Percentiles rank a stretch among this genome's conserved stretches.
Conservation (phyloP, 345 rosid genomes). For the Cardamine resedifolia region DNA sequence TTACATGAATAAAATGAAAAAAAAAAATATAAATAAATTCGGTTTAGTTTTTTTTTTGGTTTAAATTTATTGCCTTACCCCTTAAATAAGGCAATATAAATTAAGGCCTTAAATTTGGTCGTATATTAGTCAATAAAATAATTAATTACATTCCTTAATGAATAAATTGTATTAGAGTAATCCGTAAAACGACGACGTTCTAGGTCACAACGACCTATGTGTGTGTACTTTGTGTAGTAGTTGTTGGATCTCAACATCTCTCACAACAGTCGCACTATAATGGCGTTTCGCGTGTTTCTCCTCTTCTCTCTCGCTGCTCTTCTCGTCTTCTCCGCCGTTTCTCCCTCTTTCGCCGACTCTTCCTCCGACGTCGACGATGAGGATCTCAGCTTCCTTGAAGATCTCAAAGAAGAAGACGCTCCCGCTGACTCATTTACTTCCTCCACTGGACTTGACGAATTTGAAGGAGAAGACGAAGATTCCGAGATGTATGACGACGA, state of each 20-base stretch:
- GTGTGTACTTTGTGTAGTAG: background rate
- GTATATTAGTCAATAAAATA: background rate
- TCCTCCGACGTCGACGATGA: conserved; percentile 48
- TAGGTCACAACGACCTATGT: background rate
- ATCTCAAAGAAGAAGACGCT: conserved; percentile 27
- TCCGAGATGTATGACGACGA: conserved; percentile 45
- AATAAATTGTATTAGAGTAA: background rate
- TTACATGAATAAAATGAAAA: too few relatives aligned
- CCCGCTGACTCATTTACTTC: conserved; percentile 5
- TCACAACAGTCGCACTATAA: conserved; percentile 25
- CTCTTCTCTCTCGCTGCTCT: conserved; percentile 49
- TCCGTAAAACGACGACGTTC: conserved; percentile 10
- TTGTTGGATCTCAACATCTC: conserved; percentile 15
- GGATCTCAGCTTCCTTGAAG: conserved; percentile 85
- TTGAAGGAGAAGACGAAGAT: conserved; percentile 37
- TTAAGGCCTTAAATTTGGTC: background rate
- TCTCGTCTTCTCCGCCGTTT: conserved; percentile 50
- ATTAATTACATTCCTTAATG: background rate
- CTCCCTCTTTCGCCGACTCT: conserved; percentile 44
- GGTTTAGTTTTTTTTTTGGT: background rate
- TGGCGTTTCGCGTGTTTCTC: conserved; percentile 51
- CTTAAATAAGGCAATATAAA: too few relatives aligned
- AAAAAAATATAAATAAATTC: too few relatives aligned
- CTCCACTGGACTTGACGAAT: conserved; percentile 13
- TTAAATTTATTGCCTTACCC: background rate